Conservation (phyloP, 176 grass and related monocot species). For the Musa beccarii region DNA sequence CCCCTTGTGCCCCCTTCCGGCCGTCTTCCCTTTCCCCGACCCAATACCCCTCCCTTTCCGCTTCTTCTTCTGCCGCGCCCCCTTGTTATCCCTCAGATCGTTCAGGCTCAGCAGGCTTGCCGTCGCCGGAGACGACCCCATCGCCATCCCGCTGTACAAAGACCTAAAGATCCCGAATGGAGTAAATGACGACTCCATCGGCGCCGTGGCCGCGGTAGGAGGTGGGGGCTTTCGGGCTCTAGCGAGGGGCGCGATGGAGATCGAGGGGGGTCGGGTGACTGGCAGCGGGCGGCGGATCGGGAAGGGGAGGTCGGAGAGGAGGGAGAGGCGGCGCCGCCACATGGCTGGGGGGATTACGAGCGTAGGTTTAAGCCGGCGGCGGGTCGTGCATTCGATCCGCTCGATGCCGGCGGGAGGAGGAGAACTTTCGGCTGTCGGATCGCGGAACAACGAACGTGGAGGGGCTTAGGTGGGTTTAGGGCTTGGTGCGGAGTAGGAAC, state of each 20-base stretch:
- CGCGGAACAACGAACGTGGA: too few species aligned
- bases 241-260: neutral
- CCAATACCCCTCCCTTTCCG: slow-evolving; percentile 79
- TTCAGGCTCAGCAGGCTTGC: slow-evolving; percentile 58
- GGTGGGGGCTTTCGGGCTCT: neutral
- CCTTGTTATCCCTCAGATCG: slow-evolving; percentile 66
- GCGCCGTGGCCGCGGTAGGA: neutral
- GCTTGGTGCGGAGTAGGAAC: too few species aligned
- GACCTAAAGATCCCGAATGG: slow-evolving; percentile 2
- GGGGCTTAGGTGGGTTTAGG: too few species aligned
- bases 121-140: slow-evolving; percentile 14
- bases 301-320: slow-evolving; percentile 16
- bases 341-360: slow-evolving; percentile 11
- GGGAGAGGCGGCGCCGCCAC: slow-evolving; percentile 57
- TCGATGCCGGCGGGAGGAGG: too few species aligned
- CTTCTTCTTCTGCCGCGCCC: slow-evolving; percentile 74
- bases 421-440: too few species aligned
- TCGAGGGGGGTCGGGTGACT: neutral
- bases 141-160: neutral
- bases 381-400: too few species aligned
- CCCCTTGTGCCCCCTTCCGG: slow-evolving; percentile 81
- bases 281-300: neutral
- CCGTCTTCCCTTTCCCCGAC: slow-evolving; percentile 88
- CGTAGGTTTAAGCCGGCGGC: too few species aligned
- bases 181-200: neutral